Conservation (phyloP, 2,329 filamentous ascomycete species). For the Fonsecaea pedrosoi region DNA sequence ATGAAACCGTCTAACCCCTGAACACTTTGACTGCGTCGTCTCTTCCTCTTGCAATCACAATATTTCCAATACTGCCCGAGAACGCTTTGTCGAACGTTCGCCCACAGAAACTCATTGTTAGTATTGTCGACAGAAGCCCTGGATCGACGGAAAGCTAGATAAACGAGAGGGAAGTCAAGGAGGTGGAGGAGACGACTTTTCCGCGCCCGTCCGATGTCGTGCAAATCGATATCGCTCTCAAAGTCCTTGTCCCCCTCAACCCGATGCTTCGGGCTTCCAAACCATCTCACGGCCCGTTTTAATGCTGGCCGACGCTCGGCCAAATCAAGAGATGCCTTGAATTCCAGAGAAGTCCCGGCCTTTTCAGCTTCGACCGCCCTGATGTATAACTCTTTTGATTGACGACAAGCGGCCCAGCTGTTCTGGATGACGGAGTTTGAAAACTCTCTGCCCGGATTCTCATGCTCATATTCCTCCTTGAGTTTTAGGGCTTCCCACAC, state of each 20-base stretch:
- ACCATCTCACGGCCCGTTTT: slow-evolving; percentile 16
- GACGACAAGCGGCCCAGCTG: neutral
- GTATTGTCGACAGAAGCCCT: neutral
- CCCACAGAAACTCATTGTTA: slow-evolving; percentile 15
- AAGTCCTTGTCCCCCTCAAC: slow-evolving; percentile 17
- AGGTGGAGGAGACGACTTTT: slow-evolving; percentile 27
- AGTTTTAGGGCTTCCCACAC: slow-evolving; percentile 14
- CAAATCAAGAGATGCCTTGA: slow-evolving; percentile 11
- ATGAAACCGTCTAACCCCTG: neutral
- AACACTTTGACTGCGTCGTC: slow-evolving; percentile 19
- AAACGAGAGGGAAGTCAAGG: slow-evolving; percentile 17
- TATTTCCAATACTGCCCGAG: slow-evolving; percentile 22
- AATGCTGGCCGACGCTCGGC: neutral
- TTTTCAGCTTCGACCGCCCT: slow-evolving; percentile 17
- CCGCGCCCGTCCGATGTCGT: slow-evolving; percentile 19
- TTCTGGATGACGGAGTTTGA: slow-evolving; percentile 4
- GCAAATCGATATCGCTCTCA: slow-evolving; percentile 23
- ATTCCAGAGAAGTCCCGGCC: slow-evolving; percentile 10
- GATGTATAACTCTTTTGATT: slow-evolving; percentile 9
- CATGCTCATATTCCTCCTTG: slow-evolving; percentile 20
- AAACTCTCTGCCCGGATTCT: slow-evolving; percentile 1
- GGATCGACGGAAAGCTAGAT: slow-evolving; percentile 13
- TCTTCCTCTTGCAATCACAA: slow-evolving; percentile 25
- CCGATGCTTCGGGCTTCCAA: slow-evolving; percentile 19
- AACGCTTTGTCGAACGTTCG: slow-evolving; percentile 15